Evolutionary conservation across 139 green algal species (phyloP).

Genomic region (Coccomyxa sp.): DNA sequence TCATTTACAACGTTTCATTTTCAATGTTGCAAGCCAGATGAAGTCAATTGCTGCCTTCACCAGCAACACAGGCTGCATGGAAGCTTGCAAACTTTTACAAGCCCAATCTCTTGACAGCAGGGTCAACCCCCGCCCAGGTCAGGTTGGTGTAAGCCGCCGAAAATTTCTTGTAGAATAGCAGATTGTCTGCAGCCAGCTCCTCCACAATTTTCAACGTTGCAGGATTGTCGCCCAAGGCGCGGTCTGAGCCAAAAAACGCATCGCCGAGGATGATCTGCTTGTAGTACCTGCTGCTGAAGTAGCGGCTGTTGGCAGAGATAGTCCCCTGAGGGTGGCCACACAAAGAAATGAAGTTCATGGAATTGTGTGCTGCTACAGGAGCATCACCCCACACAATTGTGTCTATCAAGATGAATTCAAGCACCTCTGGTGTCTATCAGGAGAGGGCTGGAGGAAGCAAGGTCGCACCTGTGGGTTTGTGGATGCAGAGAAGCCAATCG

Average conservation of each 20-base stretch:
- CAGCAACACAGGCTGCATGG: too few species aligned
- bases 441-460: too few species aligned
- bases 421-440: too few species aligned
- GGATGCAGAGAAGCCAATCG: neutral
- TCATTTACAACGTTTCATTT: too few species aligned
- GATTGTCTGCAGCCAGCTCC: neutral
- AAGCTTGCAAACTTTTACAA: neutral
- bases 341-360: neutral
- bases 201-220: neutral
- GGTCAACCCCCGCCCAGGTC: neutral
- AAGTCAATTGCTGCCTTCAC: too few species aligned
- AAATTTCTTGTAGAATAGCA: neutral
- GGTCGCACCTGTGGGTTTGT: neutral
- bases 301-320: neutral
- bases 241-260: neutral
- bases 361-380: neutral
- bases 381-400: neutral
- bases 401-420: too few species aligned
- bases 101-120: neutral
- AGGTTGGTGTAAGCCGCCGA: neutral
- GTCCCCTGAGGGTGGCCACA: neutral
- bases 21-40: too few species aligned
- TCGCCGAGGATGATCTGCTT: neutral
- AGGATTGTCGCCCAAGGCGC: neutral
- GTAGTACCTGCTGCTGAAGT: constrained; percentile 3